Evolutionary conservation across 371 early-diverging fungal species (phyloP).

Genomic region (Mortierella sp.): DNA sequence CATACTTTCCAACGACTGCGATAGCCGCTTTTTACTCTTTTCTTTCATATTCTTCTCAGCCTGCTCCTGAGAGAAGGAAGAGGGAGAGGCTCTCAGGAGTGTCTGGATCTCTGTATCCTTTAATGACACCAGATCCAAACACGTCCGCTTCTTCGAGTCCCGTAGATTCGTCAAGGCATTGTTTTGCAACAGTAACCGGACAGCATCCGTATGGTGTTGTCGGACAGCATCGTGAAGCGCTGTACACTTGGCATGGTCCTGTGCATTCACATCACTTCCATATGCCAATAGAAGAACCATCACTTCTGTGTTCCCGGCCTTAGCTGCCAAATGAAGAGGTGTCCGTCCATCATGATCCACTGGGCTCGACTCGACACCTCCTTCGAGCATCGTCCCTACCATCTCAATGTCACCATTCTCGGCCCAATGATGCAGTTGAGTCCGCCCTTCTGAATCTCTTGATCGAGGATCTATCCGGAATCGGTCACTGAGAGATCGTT

Average conservation of each 20-base stretch:
- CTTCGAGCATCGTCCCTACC: slow-evolving; percentile 65
- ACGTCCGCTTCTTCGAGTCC: slow-evolving; percentile 65
- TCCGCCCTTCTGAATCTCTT: slow-evolving; percentile 68
- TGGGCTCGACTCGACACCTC: slow-evolving; percentile 81
- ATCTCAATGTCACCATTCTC: slow-evolving; percentile 64
- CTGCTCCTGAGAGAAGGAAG: no score
- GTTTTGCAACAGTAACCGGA: slow-evolving; percentile 63
- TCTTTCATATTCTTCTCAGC: slow-evolving; percentile 31
- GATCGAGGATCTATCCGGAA: slow-evolving; percentile 42
- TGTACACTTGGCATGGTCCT: slow-evolving; percentile 78
- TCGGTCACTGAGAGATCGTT: slow-evolving; percentile 35
- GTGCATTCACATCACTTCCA: slow-evolving; percentile 78
- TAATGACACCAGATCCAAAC: slow-evolving; percentile 64
- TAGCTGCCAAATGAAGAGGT: slow-evolving; percentile 81
- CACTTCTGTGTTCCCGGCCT: slow-evolving; percentile 71
- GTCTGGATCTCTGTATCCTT: slow-evolving; percentile 58
- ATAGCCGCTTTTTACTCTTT: slow-evolving; percentile 29
- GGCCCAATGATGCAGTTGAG: slow-evolving; percentile 64
- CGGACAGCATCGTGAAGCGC: slow-evolving; percentile 86
- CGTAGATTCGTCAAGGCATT: slow-evolving; percentile 65
- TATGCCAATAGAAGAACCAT: slow-evolving; percentile 71
- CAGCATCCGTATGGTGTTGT: slow-evolving; percentile 72
- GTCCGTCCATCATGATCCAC: slow-evolving; percentile 81
- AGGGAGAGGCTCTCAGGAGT: slow-evolving; percentile 28
- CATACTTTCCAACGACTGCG: slow-evolving; percentile 36